These are phyloP conservation scores for Phytophthora litchii DNA, from an alignment of 352 stramenopile species.

Conservation along the genomic window DNA sequence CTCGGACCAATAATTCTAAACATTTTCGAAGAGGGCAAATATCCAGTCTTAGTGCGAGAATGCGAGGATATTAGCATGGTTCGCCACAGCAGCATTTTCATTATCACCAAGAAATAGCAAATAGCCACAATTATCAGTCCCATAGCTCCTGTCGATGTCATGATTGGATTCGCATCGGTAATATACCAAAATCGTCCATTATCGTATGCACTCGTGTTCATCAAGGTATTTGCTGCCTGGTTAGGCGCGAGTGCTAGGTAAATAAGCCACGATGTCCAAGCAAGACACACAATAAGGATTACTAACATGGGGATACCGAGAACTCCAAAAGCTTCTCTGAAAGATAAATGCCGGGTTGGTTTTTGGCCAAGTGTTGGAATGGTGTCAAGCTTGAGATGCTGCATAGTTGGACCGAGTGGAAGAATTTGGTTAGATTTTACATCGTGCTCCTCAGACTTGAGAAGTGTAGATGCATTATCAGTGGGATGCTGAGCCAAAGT, in stretches of 20 bases:
- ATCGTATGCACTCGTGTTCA: slow-evolving; percentile 33
- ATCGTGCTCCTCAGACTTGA: too few relatives aligned
- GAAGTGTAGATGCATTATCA: too few relatives aligned
- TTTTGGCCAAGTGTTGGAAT: neutral
- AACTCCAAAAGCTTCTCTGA: slow-evolving; percentile 17
- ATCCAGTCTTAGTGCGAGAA: neutral
- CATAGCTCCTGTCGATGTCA: slow-evolving; percentile 6
- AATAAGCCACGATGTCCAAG: slow-evolving; percentile 29
- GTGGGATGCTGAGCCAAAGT: too few relatives aligned
- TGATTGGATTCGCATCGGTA: slow-evolving; percentile 6
- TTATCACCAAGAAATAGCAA: slow-evolving; percentile 19
- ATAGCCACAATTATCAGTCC: slow-evolving; percentile 13
- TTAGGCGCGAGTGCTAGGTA: slow-evolving; percentile 23
- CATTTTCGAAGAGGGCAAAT: neutral
- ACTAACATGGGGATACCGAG: slow-evolving; percentile 21
- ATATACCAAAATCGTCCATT: slow-evolving; percentile 30
- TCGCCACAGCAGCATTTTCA: slow-evolving; percentile 32
- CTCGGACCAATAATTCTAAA: neutral
- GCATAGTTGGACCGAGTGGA: slow-evolving; percentile 1
- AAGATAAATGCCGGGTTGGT: neutral
- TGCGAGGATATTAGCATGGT: neutral
- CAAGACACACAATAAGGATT: slow-evolving; percentile 14
- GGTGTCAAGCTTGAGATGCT: neutral
- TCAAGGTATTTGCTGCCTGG: slow-evolving; percentile 29
- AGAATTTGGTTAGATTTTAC: slow-evolving; percentile 13